These are phyloP conservation scores for Syzygium aqueum DNA, from an alignment of 345 rosid species.

Conservation along the genomic window DNA sequence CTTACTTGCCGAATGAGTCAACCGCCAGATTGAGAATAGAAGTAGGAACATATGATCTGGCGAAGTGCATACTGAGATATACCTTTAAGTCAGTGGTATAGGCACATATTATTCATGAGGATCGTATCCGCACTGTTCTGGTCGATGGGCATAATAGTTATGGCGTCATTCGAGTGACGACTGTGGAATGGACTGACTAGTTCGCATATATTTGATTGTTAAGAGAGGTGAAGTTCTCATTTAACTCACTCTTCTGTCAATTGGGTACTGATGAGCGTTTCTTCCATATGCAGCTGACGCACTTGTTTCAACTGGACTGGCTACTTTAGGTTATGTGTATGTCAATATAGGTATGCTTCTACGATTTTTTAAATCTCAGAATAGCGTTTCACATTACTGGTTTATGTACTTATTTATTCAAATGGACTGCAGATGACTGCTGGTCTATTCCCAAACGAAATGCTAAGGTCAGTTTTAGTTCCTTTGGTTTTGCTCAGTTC, in stretches of 20 bases:
- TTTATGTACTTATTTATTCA: conserved; percentile 11
- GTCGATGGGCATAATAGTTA: background rate
- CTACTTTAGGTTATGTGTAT: conserved; percentile 74
- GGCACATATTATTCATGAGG: background rate
- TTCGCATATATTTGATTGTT: background rate
- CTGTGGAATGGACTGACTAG: background rate
- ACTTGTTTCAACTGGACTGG: conserved; percentile 80
- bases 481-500: background rate
- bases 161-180: background rate
- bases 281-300: conserved; percentile 64
- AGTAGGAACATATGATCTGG: background rate
- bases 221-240: background rate
- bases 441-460: conserved; percentile 64
- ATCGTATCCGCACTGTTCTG: background rate
- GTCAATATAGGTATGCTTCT: conserved; percentile 70
- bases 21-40: background rate
- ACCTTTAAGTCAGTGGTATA: background rate
- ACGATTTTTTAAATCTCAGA: background rate
- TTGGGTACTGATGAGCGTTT: conserved; percentile 8
- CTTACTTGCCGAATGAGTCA: background rate
- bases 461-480: conserved; percentile 33
- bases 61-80: background rate
- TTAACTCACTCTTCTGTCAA: background rate
- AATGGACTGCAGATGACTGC: conserved; percentile 74
- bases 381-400: background rate